Percentiles rank a stretch among this genome's conserved stretches.
Conservation (phyloP, 345 rosid species). For the Rhizophora mangle region DNA sequence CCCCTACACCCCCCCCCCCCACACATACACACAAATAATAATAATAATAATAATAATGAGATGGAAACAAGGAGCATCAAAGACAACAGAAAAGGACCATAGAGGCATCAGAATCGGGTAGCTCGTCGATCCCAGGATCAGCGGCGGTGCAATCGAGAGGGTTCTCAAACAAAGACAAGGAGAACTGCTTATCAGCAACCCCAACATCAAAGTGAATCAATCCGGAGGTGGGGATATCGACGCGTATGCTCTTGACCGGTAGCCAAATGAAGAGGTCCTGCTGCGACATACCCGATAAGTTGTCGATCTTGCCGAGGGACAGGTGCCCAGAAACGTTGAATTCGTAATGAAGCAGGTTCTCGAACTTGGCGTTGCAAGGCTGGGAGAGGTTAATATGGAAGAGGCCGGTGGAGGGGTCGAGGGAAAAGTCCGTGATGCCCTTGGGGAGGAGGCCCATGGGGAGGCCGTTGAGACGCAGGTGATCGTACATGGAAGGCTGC, state of each 20-base stretch:
- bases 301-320: slow-evolving; percentile 18
- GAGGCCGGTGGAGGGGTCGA: slow-evolving; percentile 19
- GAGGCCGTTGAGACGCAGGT: slow-evolving; percentile 22
- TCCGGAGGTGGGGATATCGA: slow-evolving; percentile 30
- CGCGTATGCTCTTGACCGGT: slow-evolving; percentile 33
- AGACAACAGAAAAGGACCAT: not conserved
- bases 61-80: no score
- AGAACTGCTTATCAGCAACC: slow-evolving; percentile 29
- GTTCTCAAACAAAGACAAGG: slow-evolving; percentile 27
- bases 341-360: slow-evolving; percentile 33
- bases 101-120: not conserved
- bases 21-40: no score
- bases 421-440: slow-evolving; percentile 23
- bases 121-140: not conserved
- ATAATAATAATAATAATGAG: no score
- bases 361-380: slow-evolving; percentile 30
- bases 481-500: slow-evolving; percentile 21
- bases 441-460: slow-evolving; percentile 28
- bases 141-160: slow-evolving; percentile 18
- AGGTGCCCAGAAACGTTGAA: slow-evolving; percentile 25
- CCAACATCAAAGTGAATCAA: slow-evolving; percentile 32
- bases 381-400: slow-evolving; percentile 23
- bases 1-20: no score
- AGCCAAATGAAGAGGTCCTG: slow-evolving; percentile 37
- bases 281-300: slow-evolving; percentile 25